These are phyloP conservation scores for Solanum stenotomum DNA, from an alignment of 257 asterid species.

Conservation along the genomic window DNA sequence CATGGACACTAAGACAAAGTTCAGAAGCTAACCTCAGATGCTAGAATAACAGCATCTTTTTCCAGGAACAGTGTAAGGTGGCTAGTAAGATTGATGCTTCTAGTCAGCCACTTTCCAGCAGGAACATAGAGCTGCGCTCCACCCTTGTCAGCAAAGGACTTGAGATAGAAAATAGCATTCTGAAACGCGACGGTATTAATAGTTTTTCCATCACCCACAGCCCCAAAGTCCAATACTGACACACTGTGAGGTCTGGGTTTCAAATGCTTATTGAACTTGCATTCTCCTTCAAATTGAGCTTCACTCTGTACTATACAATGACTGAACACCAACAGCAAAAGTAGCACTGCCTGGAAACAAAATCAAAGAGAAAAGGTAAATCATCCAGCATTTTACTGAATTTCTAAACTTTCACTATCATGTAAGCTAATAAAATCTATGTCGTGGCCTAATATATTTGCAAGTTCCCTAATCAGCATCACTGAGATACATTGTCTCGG, in stretches of 20 bases:
- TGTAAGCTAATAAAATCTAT: background rate
- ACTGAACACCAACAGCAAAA: constrained; percentile 45
- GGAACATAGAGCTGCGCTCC: constrained; percentile 99
- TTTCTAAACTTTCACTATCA: background rate
- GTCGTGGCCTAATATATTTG: background rate
- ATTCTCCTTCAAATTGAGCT: constrained; percentile 48
- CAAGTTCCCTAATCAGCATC: background rate
- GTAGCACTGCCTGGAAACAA: constrained; percentile 50
- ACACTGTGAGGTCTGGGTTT: constrained; percentile 97
- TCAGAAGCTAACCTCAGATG: constrained; percentile 55
- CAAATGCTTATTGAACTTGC: constrained; percentile 57
- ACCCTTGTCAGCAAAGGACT: constrained; percentile 92
- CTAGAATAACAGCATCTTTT: constrained; percentile 78
- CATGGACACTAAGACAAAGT: background rate
- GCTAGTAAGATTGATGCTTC: constrained; percentile 89
- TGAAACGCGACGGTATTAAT: constrained; percentile 83
- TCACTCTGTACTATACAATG: constrained; percentile 1
- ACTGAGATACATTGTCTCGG: background rate
- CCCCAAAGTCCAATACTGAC: constrained; percentile 88
- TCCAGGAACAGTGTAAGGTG: constrained; percentile 92
- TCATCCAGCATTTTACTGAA: background rate
- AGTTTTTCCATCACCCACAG: constrained; percentile 90
- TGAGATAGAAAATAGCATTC: constrained; percentile 91
- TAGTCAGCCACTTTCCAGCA: constrained; percentile 80
- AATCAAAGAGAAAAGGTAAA: constrained; percentile 1